Conservation (phyloP, 495 filamentous ascomycete genomes). For the Xylaria longipes region DNA sequence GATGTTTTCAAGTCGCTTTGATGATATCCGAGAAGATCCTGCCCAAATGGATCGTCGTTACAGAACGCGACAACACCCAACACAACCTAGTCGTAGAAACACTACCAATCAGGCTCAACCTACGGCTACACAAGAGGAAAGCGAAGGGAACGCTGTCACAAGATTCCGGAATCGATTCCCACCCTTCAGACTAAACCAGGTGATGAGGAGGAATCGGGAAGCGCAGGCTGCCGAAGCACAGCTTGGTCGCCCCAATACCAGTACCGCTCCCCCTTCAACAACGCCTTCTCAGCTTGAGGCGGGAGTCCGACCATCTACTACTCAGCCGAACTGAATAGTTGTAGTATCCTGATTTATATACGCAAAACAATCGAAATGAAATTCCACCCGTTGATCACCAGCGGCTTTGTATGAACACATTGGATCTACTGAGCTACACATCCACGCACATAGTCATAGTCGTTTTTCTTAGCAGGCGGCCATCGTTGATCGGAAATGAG, state of each 20-base stretch:
- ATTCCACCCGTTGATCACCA: constrained; percentile 6
- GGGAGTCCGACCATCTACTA: constrained; percentile 39
- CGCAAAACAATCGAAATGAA: constrained; percentile 30
- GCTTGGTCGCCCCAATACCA: constrained; percentile 20
- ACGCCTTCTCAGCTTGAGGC: constrained; percentile 51
- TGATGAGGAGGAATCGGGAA: constrained; percentile 38
- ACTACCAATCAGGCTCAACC: constrained; percentile 20
- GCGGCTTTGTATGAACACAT: constrained; percentile 29
- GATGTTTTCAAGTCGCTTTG: constrained; percentile 39
- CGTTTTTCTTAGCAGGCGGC: neutral
- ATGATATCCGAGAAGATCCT: constrained; percentile 27
- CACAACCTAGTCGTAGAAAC: constrained; percentile 24
- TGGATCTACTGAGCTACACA: constrained; percentile 19
- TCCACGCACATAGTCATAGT: constrained; percentile 9
- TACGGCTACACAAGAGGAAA: constrained; percentile 21
- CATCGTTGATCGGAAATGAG: neutral
- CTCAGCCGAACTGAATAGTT: constrained; percentile 32
- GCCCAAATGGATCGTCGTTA: constrained; percentile 26
- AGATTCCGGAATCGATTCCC: constrained; percentile 38
- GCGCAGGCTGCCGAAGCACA: constrained; percentile 26
- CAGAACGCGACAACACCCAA: constrained; percentile 29
- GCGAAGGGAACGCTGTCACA: constrained; percentile 29
- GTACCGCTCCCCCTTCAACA: constrained; percentile 32
- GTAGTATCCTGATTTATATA: constrained; percentile 31
- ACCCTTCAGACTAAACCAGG: constrained; percentile 32